Evolutionary conservation across 225 moss, liverwort and hornwort species (phyloP), one percentile per base, ranked within the genome.

Genomic region (Physcomitrellopsis africana): DNA sequence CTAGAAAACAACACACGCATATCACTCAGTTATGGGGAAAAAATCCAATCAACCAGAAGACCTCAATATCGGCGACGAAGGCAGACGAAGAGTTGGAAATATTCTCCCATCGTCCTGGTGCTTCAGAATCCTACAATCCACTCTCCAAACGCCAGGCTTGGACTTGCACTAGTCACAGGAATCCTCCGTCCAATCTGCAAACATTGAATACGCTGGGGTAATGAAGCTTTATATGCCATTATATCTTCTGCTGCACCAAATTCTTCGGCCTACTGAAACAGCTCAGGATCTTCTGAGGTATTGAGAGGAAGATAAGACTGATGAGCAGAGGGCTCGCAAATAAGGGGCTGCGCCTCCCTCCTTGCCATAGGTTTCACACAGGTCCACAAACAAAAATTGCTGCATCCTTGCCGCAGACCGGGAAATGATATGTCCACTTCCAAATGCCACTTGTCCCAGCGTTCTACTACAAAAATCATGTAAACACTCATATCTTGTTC

Each of bases 1-100:
- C 84, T 82, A 84, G 63, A 87, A 87, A 73, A 84, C 87, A 84
- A 80, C 79, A 87, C 87, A 87, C 87, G 63, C 79, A 84, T 74
- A 81, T 79, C 87, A 87, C 84, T 75, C 57, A 74, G 78, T 82
- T 84, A 87, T 80, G 84, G 84, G 74, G 84, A 82, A 84, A n/a
- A 87, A 87, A 82, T 84, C 84, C 87, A 84, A 87, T 82, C 84
- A 87, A 87, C 87, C 84, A 82, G 82, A 84, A 80, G 81, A 84
- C 77, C 84, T 82, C 87, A 82, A 79, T 84, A 79, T 72, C 77
- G 80, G 84, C 82, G 82, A 84, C 77, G 68, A 82, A 37, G 74
- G 79, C 84, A 84, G 73, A 84, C 74, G 63, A 77, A 72, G 84
- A 79, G 76, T 75, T 77, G 55, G 59, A 82, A 72, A 80, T 68